A percentile compares a stretch with the other conserved stretches of the same genome.
These are phyloP conservation scores for Trametes sanguinea DNA, from an alignment of 768 basidiomycete genomes.

Conservation along the genomic window DNA sequence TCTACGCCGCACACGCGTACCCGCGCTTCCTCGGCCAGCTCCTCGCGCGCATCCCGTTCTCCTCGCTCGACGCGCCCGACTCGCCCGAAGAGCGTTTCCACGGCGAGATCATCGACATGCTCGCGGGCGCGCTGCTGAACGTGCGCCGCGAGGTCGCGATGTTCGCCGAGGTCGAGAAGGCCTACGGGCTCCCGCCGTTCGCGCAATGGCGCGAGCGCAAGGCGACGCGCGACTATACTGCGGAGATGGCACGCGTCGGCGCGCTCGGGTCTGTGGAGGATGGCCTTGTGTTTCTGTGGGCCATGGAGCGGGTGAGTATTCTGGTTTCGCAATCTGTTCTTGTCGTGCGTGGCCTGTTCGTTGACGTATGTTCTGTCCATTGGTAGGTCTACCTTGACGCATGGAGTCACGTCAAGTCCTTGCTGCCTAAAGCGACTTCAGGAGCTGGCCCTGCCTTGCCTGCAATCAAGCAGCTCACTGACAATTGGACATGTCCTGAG, in stretches of 20 bases:
- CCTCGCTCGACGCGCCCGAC: conserved; percentile 34
- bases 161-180: conserved; percentile 53
- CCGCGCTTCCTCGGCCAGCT: conserved; percentile 70
- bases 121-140: conserved; percentile 58
- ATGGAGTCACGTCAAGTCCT: conserved; percentile 53
- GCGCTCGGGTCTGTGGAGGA: conserved; percentile 53
- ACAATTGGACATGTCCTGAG: conserved; percentile 62
- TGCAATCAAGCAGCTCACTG: conserved; percentile 51
- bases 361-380: not conserved
- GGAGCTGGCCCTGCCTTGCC: conserved; percentile 9
- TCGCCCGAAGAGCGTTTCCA: conserved; percentile 41
- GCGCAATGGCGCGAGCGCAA: conserved; percentile 54
- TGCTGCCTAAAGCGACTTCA: not conserved
- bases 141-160: conserved; percentile 60
- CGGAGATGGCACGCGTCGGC: conserved; percentile 63
- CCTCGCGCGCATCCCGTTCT: conserved; percentile 60
- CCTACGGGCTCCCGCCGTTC: conserved; percentile 46
- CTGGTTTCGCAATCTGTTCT: not conserved
- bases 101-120: conserved; percentile 45
- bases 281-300: conserved; percentile 73
- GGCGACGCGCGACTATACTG: conserved; percentile 68
- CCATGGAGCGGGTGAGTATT: conserved; percentile 67
- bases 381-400: conserved; percentile 67
- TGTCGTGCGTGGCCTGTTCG: not conserved
- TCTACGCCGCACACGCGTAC: conserved; percentile 75